Conservation (phyloP, 768 basidiomycete species). For the Hortiboletus campestris region DNA sequence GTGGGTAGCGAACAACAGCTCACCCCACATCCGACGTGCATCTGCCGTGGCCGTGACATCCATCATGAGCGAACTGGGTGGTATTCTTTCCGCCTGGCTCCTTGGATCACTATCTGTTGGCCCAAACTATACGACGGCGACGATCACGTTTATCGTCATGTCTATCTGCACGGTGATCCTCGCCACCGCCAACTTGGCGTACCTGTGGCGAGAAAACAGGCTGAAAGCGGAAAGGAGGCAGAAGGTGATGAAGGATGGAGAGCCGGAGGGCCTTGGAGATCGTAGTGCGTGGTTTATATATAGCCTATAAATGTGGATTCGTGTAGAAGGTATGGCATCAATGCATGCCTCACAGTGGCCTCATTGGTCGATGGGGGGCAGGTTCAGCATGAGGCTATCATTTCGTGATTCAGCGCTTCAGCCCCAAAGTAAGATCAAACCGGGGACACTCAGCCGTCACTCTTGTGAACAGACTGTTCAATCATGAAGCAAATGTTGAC, state of each 20-base stretch:
- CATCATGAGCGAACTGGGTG: constrained; percentile 54
- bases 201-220: constrained; percentile 43
- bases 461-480: too few species aligned
- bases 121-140: constrained; percentile 50
- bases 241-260: constrained; percentile 32
- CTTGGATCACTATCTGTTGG: constrained; percentile 48
- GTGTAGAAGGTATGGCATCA: background rate
- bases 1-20: constrained; percentile 62
- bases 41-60: constrained; percentile 55
- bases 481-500: too few species aligned
- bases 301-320: constrained; percentile 31
- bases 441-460: too few species aligned
- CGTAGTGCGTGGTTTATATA: constrained; percentile 55
- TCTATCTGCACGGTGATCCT: constrained; percentile 40
- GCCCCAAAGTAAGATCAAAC: too few species aligned
- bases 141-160: constrained; percentile 35
- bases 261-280: constrained; percentile 45
- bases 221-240: constrained; percentile 41
- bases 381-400: too few species aligned
- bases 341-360: too few species aligned
- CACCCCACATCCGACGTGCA: constrained; percentile 54
- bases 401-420: too few species aligned
- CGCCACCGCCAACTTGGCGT: constrained; percentile 37
- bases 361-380: too few species aligned
- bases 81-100: constrained; percentile 61